Base-by-base conservation (phyloP, 1,139 yeast genomes). In the Saccharomyces uvarum region DNA sequence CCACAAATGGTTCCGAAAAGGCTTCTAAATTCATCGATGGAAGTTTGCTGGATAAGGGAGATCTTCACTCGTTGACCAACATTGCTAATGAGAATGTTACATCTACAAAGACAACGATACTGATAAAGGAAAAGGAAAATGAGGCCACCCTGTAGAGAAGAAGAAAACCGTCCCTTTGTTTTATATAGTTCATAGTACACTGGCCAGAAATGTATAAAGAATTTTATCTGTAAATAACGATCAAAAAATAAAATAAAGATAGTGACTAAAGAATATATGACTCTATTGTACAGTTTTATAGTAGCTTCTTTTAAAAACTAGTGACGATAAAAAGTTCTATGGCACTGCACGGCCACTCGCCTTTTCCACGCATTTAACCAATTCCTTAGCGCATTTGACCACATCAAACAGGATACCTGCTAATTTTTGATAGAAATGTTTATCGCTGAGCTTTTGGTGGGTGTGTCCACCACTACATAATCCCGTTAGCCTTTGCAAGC, bases 371-470 rank as follows among this genome's bases (percentile, higher is more conserved):
- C 95, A 86, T 74, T 88, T 89, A 47, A 89, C 97, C 68, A 91
- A 79, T 70, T 91, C 98, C 70, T 91, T 91, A 11, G 97, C 91
- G 70, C 96, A 87, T 71, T 93, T 89, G 50, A 97, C 97, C 74
- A 91, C 88, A 69, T 93, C 98, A 73, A 90, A 93, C 24, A 97
- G 90, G 60, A 90, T 86, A 1, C 97, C 98, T 0, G 98, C 98
- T 61, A 93, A 80, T 62, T 97, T 80, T 72, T 91, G 98, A 71
- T 63, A 63, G 75, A 88, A 84, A 59, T 86, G 86, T 69, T 89
- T 86, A 68, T 88, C 95, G 3, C 24, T 16, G 16, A 19, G 4
- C 6, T 27, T 29, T 47, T 4, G 4, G n/a, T 6, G 26, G 19
- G 24, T 29, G 24, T 14, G 16, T 28, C 27, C 50, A 21, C 14